Evolutionary conservation across 805 yeast genomes (phyloP).

Genomic region (Candida palmyrensis): DNA sequence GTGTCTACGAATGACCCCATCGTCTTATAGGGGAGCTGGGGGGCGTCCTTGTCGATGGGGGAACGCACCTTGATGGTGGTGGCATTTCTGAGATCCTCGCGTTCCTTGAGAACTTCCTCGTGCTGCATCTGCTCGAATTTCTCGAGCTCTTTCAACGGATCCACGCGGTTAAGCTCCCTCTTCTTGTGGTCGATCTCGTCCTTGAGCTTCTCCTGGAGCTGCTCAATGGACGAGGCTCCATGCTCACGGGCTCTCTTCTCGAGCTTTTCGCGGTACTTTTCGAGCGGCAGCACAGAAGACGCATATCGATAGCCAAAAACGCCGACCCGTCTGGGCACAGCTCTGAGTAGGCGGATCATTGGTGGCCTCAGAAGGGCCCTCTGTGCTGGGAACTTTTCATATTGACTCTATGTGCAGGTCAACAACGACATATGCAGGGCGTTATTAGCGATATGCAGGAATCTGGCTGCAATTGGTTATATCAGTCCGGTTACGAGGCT

Average conservation of each 20-base stretch:
- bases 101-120: constrained; percentile 16
- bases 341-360: too few relatives aligned
- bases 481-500: too few relatives aligned
- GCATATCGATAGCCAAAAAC: too few relatives aligned
- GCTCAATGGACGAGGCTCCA: constrained; percentile 43
- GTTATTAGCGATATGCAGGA: too few relatives aligned
- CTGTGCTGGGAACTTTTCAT: too few relatives aligned
- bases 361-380: too few relatives aligned
- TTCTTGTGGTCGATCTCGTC: constrained; percentile 55
- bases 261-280: constrained; percentile 25
- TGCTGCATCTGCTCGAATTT: constrained; percentile 42
- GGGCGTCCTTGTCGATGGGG: constrained; percentile 29
- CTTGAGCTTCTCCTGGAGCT: constrained; percentile 57
- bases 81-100: constrained; percentile 14
- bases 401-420: too few relatives aligned
- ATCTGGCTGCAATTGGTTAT: too few relatives aligned
- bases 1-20: constrained; percentile 66
- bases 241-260: constrained; percentile 29
- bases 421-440: too few relatives aligned
- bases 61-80: constrained; percentile 27
- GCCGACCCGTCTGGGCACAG: too few relatives aligned
- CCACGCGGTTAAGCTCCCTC: constrained; percentile 53
- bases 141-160: constrained; percentile 67
- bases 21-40: constrained; percentile 58
- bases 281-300: too few relatives aligned